phyloP scores from a whole-genome alignment of 495 filamentous ascomycete species.

The Aspergillus ellipticus region DNA sequence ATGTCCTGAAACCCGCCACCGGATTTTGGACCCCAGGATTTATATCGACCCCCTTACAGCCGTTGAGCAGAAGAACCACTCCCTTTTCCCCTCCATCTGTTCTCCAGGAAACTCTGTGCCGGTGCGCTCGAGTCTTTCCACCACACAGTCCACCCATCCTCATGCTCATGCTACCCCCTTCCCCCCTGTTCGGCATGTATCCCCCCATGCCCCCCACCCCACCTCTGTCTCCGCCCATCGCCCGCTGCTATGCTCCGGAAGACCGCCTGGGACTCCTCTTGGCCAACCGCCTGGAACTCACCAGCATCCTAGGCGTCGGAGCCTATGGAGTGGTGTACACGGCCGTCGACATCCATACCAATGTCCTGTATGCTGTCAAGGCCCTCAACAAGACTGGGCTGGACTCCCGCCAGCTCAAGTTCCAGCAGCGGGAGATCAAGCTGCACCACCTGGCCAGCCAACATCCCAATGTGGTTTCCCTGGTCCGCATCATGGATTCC shows the following conservation, averaged over 20 bases:
- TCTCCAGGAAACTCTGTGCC: background rate
- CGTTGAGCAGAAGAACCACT: background rate
- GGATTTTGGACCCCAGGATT: constrained; percentile 11
- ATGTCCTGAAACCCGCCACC: constrained; percentile 10
- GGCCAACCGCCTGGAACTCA: constrained; percentile 77
- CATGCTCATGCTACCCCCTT: constrained; percentile 17
- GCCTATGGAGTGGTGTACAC: constrained; percentile 97
- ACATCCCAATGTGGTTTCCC: constrained; percentile 90
- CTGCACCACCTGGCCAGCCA: constrained; percentile 83
- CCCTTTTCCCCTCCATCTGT: background rate
- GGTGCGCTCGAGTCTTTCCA: background rate
- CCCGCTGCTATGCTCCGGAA: constrained; percentile 62
- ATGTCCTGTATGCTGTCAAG: constrained; percentile 89
- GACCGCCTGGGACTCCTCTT: constrained; percentile 83
- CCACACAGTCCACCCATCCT: background rate
- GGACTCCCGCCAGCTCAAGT: constrained; percentile 80
- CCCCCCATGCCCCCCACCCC: constrained; percentile 58
- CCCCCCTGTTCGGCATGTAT: constrained; percentile 33
- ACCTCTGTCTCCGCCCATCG: constrained; percentile 52
- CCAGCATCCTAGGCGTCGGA: constrained; percentile 82
- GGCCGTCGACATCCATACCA: constrained; percentile 81
- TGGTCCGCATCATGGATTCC: constrained; percentile 91
- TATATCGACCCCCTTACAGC: constrained; percentile 2
- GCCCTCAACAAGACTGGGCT: constrained; percentile 88
- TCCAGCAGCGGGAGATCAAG: constrained; percentile 90